Evolutionary conservation across 257 asterid genomes (phyloP).

Genomic region (Nicotiana attenuata): DNA sequence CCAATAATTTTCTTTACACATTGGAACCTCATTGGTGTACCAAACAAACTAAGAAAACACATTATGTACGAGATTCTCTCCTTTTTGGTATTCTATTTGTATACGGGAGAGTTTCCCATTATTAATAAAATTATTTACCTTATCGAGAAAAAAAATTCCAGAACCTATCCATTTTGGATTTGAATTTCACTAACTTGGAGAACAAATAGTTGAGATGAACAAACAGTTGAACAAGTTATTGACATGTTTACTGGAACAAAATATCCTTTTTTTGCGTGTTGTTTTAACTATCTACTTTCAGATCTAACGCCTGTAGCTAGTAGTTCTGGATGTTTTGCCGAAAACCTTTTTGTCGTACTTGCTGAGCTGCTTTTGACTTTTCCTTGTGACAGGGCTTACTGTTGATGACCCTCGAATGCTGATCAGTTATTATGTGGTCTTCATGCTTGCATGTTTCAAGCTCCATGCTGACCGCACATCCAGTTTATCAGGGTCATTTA

Average conservation of each 20-base stretch:
- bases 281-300: neutral
- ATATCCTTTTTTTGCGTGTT: neutral
- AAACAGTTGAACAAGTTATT: neutral
- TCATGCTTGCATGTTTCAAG: conserved; percentile 86
- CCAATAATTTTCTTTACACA: neutral
- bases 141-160: neutral
- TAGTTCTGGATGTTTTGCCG: neutral
- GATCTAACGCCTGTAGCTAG: neutral
- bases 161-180: neutral
- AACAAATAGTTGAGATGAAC: neutral
- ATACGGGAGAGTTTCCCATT: too few species aligned
- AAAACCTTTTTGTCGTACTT: neutral
- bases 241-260: too few species aligned
- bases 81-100: neutral
- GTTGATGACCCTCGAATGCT: conserved; percentile 96
- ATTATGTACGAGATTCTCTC: too few species aligned
- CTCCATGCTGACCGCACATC: conserved; percentile 82
- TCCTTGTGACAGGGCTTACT: conserved; percentile 52
- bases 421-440: conserved; percentile 78
- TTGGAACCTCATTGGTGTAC: neutral
- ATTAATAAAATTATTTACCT: too few species aligned
- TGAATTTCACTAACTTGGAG: neutral
- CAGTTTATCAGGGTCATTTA: conserved; percentile 67
- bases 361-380: conserved; percentile 11
- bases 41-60: neutral